phyloP scores from a whole-genome alignment of 2,329 filamentous ascomycete species.

The Cadophora malorum region DNA sequence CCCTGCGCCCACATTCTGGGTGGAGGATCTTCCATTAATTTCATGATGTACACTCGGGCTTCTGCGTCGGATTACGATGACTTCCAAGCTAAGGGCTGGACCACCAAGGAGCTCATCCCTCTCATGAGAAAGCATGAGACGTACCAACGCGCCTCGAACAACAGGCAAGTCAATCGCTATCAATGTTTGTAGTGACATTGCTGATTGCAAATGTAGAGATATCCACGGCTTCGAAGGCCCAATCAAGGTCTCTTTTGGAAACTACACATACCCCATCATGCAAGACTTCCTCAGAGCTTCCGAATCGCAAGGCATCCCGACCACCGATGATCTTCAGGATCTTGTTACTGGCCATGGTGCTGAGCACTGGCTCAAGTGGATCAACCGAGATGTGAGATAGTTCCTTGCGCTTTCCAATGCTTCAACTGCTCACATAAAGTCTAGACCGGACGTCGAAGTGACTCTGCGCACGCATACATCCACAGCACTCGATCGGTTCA shows the following conservation, averaged over 20 bases:
- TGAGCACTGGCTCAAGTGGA: constrained; percentile 87
- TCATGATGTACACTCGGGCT: constrained; percentile 59
- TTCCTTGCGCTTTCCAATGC: not conserved
- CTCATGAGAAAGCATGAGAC: constrained; percentile 65
- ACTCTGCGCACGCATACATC: constrained; percentile 79
- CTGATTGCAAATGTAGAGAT: constrained; percentile 51
- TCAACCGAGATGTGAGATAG: constrained; percentile 66
- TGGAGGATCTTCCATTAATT: constrained; percentile 67
- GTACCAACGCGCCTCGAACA: constrained; percentile 60
- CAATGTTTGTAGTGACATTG: not conserved
- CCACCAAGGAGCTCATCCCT: constrained; percentile 58
- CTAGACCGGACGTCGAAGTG: constrained; percentile 72
- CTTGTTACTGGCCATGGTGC: constrained; percentile 71
- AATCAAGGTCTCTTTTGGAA: constrained; percentile 68
- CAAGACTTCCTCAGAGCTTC: constrained; percentile 78
- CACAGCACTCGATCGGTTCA: constrained; percentile 74
- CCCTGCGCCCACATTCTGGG: constrained; percentile 60
- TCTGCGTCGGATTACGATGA: constrained; percentile 57
- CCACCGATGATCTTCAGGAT: constrained; percentile 79
- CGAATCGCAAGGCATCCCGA: constrained; percentile 76
- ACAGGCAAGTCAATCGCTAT: constrained; percentile 50
- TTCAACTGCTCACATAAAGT: not conserved
- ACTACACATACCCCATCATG: constrained; percentile 75
- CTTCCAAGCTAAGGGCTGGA: constrained; percentile 61
- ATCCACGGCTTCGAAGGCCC: constrained; percentile 80